Conservation (phyloP, 805 yeast species). For the Metschnikowia lunata region DNA sequence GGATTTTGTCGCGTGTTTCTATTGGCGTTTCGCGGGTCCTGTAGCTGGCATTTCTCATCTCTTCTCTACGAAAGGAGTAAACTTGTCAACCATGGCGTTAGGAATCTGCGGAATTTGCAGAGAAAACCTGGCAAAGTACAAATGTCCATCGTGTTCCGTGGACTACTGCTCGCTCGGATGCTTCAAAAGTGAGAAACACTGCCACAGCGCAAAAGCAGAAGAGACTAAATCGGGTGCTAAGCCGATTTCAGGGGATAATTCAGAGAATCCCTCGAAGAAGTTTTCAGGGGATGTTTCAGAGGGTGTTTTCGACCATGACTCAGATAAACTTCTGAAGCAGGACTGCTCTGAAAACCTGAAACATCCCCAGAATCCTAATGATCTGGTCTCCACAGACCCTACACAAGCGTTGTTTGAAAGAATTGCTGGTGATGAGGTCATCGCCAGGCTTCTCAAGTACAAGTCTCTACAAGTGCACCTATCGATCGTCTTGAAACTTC, state of each 20-base stretch:
- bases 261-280: too few species aligned
- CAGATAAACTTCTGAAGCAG: too few species aligned
- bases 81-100: slow-evolving; percentile 8
- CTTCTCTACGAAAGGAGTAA: not conserved
- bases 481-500: slow-evolving; percentile 42
- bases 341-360: too few species aligned
- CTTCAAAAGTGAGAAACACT: slow-evolving; percentile 45
- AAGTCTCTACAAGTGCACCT: slow-evolving; percentile 58
- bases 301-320: too few species aligned
- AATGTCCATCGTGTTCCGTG: slow-evolving; percentile 49
- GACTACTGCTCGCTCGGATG: slow-evolving; percentile 59
- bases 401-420: slow-evolving; percentile 3
- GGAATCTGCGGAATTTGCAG: slow-evolving; percentile 39
- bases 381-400: not conserved
- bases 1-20: not conserved
- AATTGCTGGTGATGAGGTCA: slow-evolving; percentile 37
- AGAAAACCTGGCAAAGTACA: slow-evolving; percentile 42
- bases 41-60: slow-evolving; percentile 1
- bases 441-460: slow-evolving; percentile 44
- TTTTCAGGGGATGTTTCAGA: too few species aligned
- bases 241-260: too few species aligned
- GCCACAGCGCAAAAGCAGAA: slow-evolving; percentile 12
- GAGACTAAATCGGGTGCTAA: not conserved
- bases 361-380: too few species aligned
- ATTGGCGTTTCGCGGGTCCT: not conserved